These are phyloP conservation scores for Colletotrichum melonis DNA, from an alignment of 2,329 filamentous ascomycete genomes.

Conservation along the genomic window DNA sequence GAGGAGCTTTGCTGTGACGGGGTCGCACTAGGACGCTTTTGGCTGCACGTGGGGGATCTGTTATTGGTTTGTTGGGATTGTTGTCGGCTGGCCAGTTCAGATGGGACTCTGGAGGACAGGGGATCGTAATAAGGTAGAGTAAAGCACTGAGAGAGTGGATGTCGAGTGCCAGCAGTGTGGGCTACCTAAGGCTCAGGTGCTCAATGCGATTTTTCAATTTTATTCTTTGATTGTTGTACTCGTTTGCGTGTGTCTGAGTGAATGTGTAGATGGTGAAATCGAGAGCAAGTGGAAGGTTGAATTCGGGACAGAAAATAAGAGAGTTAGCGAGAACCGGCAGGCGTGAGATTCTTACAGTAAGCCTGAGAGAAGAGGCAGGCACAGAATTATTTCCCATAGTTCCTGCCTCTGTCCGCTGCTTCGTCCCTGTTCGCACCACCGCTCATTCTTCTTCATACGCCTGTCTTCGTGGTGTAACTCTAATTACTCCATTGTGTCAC, in stretches of 20 bases:
- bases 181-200: not conserved
- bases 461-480: not conserved
- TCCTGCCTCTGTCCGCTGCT: not conserved
- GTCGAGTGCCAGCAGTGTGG: not conserved
- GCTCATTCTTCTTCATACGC: not conserved
- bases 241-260: not conserved
- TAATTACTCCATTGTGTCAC: not conserved
- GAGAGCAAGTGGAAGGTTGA: not conserved
- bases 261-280: not conserved
- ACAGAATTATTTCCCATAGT: not conserved
- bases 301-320: not conserved
- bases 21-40: constrained; percentile 28
- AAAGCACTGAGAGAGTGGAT: constrained; percentile 5
- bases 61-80: constrained; percentile 37
- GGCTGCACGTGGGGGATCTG: constrained; percentile 35
- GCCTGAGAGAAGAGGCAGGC: not conserved
- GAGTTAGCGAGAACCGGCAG: not conserved
- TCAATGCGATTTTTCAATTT: constrained; percentile 6
- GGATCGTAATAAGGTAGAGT: not conserved
- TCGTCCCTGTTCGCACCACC: not conserved
- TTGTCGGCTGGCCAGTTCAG: constrained; percentile 1
- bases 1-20: constrained; percentile 28
- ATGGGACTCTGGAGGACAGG: constrained; percentile 8
- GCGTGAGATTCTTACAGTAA: not conserved
- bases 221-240: not conserved